Base-by-base conservation (phyloP, 169 alveolate genomes). In the Plasmodium adleri region DNA sequence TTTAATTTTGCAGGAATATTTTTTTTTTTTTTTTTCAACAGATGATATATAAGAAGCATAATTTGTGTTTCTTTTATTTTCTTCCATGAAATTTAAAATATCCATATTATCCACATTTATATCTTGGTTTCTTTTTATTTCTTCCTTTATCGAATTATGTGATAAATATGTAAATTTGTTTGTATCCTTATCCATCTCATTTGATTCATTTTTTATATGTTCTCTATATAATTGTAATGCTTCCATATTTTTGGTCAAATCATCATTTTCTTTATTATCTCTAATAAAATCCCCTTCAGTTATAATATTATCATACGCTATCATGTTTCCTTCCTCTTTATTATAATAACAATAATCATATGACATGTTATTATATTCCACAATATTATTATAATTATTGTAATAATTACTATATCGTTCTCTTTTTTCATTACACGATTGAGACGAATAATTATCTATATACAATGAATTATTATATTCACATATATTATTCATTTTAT, bases 201-300 rank as follows among this genome's bases (percentile, higher is more conserved):
- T 39, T 39, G 47, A 39, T 39, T 39, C 47, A 39, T 39, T 39
- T 39, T 39, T 39, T 39, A 39, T 39, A 39, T 39, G 2, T 39
- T 39, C 47, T 39, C 7, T 39, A 39, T 39, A 39, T 39, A 9
- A 39, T 39, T 39, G 47, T 39, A 39, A 39, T 52, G 64, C 26
- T 78, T 68, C 28, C 67, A 62, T 43, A 50, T 64, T 50, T 78
- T 78, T 15, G 59, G 49, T 66, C 50, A 58, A 28, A 78, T 66
- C 54, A 78, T 20, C 89, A 64, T 66, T 58, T 75, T 78, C 47
- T 52, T 66, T 15, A 76, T 70, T n/a, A 78, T 22, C 26, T 73
- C 45, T 13, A 17, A 64, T n/a, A 76, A 58, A 5, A 32, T 70
- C 0, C 54, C 26, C 15, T 78, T 76, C 28, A 66, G 8, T 43